Conservation (phyloP, 441 rosid genomes). For the Eugenia klotzschiana region DNA sequence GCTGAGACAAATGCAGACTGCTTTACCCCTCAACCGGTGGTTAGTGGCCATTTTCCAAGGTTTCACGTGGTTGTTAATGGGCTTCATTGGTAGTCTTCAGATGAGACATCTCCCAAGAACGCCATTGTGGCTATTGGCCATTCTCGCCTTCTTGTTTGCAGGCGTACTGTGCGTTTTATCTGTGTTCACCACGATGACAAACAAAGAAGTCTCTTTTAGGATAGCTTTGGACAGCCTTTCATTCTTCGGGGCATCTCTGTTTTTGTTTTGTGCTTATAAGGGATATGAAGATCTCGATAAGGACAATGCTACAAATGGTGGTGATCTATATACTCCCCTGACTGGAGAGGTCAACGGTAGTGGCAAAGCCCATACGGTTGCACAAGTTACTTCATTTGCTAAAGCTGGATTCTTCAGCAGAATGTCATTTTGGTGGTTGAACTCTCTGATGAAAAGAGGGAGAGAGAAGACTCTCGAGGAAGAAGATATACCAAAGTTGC, state of each 20-base stretch:
- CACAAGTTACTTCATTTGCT: conserved; percentile 30
- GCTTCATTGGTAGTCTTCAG: conserved; percentile 31
- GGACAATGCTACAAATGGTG: conserved; percentile 9
- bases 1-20: conserved; percentile 21
- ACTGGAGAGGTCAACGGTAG: conserved; percentile 18
- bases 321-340: conserved; percentile 43
- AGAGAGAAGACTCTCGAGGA: conserved; percentile 55
- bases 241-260: conserved; percentile 50
- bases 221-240: conserved; percentile 35
- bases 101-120: conserved; percentile 20
- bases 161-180: conserved; percentile 32
- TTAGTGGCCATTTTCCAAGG: conserved; percentile 41
- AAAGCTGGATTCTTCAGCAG: conserved; percentile 50
- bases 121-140: conserved; percentile 36
- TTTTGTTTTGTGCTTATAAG: conserved; percentile 42
- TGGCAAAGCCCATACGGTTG: conserved; percentile 9
- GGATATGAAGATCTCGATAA: conserved; percentile 13
- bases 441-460: conserved; percentile 62
- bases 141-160: conserved; percentile 41
- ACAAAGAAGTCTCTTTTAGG: conserved; percentile 8
- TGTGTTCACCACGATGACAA: conserved; percentile 20
- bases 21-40: conserved; percentile 43
- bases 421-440: conserved; percentile 89
- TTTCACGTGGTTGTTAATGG: conserved; percentile 45
- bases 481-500: conserved; percentile 51